A percentile compares a stretch with the other conserved stretches of the same genome.
Evolutionary conservation across 805 yeast species (phyloP).

Genomic region (Yarrowia deformans): DNA sequence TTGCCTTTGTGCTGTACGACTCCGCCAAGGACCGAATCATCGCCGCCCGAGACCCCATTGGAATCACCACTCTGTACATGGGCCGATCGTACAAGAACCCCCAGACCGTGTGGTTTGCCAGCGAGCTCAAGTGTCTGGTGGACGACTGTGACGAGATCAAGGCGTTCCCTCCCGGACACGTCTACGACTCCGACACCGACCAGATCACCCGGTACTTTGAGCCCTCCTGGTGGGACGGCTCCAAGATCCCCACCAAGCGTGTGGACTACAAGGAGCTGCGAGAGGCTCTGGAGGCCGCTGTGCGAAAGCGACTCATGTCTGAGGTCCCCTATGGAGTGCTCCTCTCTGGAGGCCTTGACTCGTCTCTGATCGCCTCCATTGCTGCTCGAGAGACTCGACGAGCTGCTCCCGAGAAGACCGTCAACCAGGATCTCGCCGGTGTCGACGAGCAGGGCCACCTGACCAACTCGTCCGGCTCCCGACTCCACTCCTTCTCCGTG

Average conservation of each 20-base stretch:
- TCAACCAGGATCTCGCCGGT: constrained; percentile 78
- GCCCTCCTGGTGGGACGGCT: constrained; percentile 94
- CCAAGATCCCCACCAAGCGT: constrained; percentile 73
- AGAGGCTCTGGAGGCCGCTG: constrained; percentile 87
- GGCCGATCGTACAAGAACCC: constrained; percentile 78
- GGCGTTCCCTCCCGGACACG: constrained; percentile 99
- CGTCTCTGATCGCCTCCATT: constrained; percentile 93
- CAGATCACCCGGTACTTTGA: constrained; percentile 83
- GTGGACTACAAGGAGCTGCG: constrained; percentile 77
- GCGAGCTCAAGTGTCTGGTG: constrained; percentile 90
- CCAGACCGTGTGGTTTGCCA: constrained; percentile 84
- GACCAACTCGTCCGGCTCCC: constrained; percentile 64
- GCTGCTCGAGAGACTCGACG: constrained; percentile 94
- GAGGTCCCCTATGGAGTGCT: constrained; percentile 99
- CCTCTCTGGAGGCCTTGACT: constrained; percentile 96
- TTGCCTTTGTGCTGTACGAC: constrained; percentile 93
- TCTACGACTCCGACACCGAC: constrained; percentile 91
- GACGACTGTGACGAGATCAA: constrained; percentile 93
- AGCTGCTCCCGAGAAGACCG: constrained; percentile 73
- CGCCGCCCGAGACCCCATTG: constrained; percentile 99
- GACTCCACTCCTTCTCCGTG: constrained; percentile 93
- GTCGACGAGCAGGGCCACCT: constrained; percentile 88
- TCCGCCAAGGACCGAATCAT: constrained; percentile 81
- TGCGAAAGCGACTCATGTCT: constrained; percentile 98
- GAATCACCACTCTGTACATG: constrained; percentile 95